A percentile compares a stretch with the other conserved stretches of the same genome.
These are phyloP conservation scores for Starmera dryadoides DNA, from an alignment of 805 yeast genomes.

Conservation along the genomic window DNA sequence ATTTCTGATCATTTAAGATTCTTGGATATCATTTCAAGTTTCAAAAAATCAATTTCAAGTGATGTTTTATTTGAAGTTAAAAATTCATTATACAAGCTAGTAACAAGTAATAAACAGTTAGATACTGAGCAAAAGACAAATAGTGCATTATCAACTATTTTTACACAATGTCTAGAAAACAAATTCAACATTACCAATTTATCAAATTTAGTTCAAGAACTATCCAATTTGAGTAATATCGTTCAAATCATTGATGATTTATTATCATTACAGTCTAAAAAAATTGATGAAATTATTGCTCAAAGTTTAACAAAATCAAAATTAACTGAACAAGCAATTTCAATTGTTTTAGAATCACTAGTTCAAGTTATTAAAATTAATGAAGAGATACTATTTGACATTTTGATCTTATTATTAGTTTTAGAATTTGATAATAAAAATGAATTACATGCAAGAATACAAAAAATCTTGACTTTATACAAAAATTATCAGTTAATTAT, in stretches of 20 bases:
- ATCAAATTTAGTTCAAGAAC: slow-evolving; percentile 29
- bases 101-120: slow-evolving; percentile 27
- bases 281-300: background rate
- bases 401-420: slow-evolving; percentile 27
- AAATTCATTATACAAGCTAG: slow-evolving; percentile 28
- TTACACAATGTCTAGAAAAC: slow-evolving; percentile 32
- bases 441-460: slow-evolving; percentile 9
- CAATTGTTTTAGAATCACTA: slow-evolving; percentile 19
- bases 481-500: slow-evolving; percentile 13
- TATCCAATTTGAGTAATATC: slow-evolving; percentile 30
- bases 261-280: slow-evolving; percentile 20
- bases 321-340: slow-evolving; percentile 15
- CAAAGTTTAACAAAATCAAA: slow-evolving; percentile 9
- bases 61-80: slow-evolving; percentile 27
- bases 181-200: slow-evolving; percentile 33
- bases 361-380: slow-evolving; percentile 22
- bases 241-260: slow-evolving; percentile 30
- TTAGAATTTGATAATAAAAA: slow-evolving; percentile 28
- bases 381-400: slow-evolving; percentile 23
- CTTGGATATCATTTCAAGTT: slow-evolving; percentile 29
- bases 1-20: slow-evolving; percentile 21
- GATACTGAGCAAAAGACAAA: slow-evolving; percentile 22
- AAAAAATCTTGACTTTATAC: slow-evolving; percentile 10
- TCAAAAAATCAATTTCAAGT: slow-evolving; percentile 31
- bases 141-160: slow-evolving; percentile 26